Evolutionary conservation across 1,139 yeast species (phyloP).

Genomic region (Saccharomycopsis phalli): DNA sequence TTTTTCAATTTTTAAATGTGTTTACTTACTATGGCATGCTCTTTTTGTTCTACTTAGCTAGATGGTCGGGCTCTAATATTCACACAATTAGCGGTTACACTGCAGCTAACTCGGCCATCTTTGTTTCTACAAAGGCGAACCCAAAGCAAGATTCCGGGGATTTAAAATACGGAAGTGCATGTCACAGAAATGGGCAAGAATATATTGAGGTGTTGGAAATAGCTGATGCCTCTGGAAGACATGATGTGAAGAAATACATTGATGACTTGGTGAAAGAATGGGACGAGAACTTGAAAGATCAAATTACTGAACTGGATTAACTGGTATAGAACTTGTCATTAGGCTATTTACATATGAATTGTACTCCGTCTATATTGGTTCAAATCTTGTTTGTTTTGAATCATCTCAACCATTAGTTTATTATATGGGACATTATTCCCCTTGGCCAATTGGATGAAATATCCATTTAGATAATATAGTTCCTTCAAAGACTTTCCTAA

Average conservation of each 20-base stretch:
- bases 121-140: conserved; percentile 43
- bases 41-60: conserved; percentile 71
- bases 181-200: conserved; percentile 54
- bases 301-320: conserved; percentile 38
- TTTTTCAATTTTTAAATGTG: conserved; percentile 64
- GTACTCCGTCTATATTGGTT: neutral
- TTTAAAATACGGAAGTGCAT: conserved; percentile 69
- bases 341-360: neutral
- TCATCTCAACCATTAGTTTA: conserved; percentile 9
- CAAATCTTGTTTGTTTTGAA: conserved; percentile 13
- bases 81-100: conserved; percentile 82
- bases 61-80: conserved; percentile 75
- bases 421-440: conserved; percentile 21
- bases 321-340: neutral
- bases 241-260: conserved; percentile 54
- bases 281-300: conserved; percentile 64
- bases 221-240: conserved; percentile 49
- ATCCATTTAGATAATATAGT: conserved; percentile 73
- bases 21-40: conserved; percentile 83
- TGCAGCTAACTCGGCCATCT: conserved; percentile 82
- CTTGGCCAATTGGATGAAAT: conserved; percentile 46
- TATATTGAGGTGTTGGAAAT: conserved; percentile 47
- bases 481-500: conserved; percentile 41
- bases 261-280: conserved; percentile 48
- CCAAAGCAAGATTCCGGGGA: conserved; percentile 38